Evolutionary conservation across 2,329 filamentous ascomycete species (phyloP).

Genomic region (Penicillium expansum): DNA sequence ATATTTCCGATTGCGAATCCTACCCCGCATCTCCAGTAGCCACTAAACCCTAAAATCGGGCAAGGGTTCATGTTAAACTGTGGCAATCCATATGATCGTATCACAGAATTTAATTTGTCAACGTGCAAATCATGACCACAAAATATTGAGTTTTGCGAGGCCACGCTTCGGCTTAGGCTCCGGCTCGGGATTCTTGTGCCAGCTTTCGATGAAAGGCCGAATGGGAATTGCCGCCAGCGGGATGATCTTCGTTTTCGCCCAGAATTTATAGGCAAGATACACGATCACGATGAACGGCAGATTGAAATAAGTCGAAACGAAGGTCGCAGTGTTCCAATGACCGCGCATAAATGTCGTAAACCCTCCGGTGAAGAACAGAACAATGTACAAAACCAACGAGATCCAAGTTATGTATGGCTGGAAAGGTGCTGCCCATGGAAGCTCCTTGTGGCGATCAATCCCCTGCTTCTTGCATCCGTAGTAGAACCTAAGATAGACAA

Average conservation of each 20-base stretch:
- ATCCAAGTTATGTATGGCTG: slow-evolving; percentile 62
- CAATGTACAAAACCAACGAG: slow-evolving; percentile 53
- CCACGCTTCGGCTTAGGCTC: slow-evolving; percentile 23
- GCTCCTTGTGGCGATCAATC: slow-evolving; percentile 31
- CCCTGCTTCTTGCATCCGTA: slow-evolving; percentile 44
- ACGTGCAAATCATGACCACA: slow-evolving; percentile 22
- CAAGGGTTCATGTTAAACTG: neutral
- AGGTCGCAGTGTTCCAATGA: slow-evolving; percentile 55
- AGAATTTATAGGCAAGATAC: slow-evolving; percentile 44
- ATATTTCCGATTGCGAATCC: neutral
- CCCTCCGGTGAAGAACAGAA: slow-evolving; percentile 67
- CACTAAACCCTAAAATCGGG: neutral
- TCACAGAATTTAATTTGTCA: neutral
- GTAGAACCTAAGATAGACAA: slow-evolving; percentile 54
- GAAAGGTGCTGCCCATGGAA: slow-evolving; percentile 51
- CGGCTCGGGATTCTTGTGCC: slow-evolving; percentile 28
- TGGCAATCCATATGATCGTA: too few relatives aligned
- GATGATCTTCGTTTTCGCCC: slow-evolving; percentile 39
- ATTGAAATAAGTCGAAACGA: slow-evolving; percentile 58
- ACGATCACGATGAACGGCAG: slow-evolving; percentile 56
- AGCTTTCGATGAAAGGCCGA: slow-evolving; percentile 35
- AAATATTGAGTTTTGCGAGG: slow-evolving; percentile 24
- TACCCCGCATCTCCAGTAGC: neutral
- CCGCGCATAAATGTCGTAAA: slow-evolving; percentile 49
- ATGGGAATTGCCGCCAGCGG: slow-evolving; percentile 34